Percentiles rank a stretch among this genome's conserved stretches.
These are phyloP conservation scores for Iberis amara DNA, from an alignment of 441 rosid species.

Conservation along the genomic window DNA sequence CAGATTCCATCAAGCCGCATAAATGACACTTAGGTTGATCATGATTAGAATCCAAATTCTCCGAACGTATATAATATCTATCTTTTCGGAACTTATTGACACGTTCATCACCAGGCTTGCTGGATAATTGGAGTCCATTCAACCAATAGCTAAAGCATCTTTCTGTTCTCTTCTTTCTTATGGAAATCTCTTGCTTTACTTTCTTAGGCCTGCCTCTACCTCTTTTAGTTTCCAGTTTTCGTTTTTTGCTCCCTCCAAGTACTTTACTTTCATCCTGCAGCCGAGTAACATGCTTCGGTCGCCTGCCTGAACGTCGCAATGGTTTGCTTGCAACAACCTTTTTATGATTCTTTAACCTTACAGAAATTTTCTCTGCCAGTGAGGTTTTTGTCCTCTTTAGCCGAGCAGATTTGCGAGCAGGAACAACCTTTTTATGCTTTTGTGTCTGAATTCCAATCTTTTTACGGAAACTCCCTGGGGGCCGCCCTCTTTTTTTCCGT, in stretches of 20 bases:
- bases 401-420: slow-evolving; percentile 36
- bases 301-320: slow-evolving; percentile 82
- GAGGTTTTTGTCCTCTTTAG: slow-evolving; percentile 38
- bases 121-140: slow-evolving; percentile 70
- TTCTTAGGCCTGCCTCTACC: slow-evolving; percentile 36
- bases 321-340: slow-evolving; percentile 52
- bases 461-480: slow-evolving; percentile 36
- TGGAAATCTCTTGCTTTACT: slow-evolving; percentile 34
- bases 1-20: slow-evolving; percentile 49
- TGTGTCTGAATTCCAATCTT: slow-evolving; percentile 35
- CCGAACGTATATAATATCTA: slow-evolving; percentile 36
- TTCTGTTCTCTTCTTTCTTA: slow-evolving; percentile 58
- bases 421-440: slow-evolving; percentile 40
- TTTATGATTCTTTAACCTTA: slow-evolving; percentile 41
- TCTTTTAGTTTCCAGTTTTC: slow-evolving; percentile 46
- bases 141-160: slow-evolving; percentile 64
- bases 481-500: slow-evolving; percentile 39
- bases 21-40: slow-evolving; percentile 66
- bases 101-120: slow-evolving; percentile 64
- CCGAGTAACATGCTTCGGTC: slow-evolving; percentile 35
- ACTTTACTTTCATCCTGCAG: slow-evolving; percentile 43
- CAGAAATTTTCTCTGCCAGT: slow-evolving; percentile 31
- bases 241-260: slow-evolving; percentile 39
- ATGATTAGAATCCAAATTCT: slow-evolving; percentile 28
- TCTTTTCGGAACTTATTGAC: slow-evolving; percentile 49